Base-by-base conservation (phyloP, 768 basidiomycete genomes). In the Phallus indusiatus region DNA sequence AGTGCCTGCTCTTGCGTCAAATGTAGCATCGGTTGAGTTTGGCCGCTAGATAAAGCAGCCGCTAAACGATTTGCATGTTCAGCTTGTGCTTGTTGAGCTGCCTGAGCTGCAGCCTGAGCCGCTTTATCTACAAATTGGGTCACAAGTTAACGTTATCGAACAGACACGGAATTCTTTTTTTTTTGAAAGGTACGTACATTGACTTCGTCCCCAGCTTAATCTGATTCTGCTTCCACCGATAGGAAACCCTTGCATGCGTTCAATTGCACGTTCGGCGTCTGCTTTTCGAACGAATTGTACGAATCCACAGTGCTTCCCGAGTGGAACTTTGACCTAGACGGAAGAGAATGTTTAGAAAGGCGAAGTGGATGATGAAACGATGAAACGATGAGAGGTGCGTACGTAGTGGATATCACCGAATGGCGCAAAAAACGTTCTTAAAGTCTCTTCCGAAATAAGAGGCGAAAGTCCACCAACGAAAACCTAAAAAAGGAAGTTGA, bases 181-280 rank as follows among this genome's bases (percentile, higher is more conserved):
- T n/a, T n/a, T n/a, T n/a, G n/a, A 33, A 48, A n/a, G 21, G 24
- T 17, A 76, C 83, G 48, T 59, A 92, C 90, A 92, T 80, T 94
- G 92, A 72, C 88, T 91, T 51, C 93, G 78, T 47, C 94, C 94
- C 94, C 94, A 96, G 67, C 89, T 91, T 63, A 95, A 73, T 36
- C 94, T 81, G 64, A 96, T 93, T 66, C 90, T 79, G 63, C 91
- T 92, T 16, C 94, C 94, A 35, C 90, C 92, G 63, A 96, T 86
- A 4, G 92, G 91, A 69, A 94, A 95, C 22, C 92, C 93, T 75
- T 95, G 93, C 93, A 95, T 94, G 73, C 90, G 92, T 73, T 93
- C 89, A 61, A 96, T 96, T 9, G 93, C 92, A 37, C 82, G 78
- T 70, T 94, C 92, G 11, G 94, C 94, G 71, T 96, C 94, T 10